Evolutionary conservation across 177 flowering plant genomes (phyloP), one percentile per base, ranked within the genome.

Genomic region (Vitis hybrid): DNA sequence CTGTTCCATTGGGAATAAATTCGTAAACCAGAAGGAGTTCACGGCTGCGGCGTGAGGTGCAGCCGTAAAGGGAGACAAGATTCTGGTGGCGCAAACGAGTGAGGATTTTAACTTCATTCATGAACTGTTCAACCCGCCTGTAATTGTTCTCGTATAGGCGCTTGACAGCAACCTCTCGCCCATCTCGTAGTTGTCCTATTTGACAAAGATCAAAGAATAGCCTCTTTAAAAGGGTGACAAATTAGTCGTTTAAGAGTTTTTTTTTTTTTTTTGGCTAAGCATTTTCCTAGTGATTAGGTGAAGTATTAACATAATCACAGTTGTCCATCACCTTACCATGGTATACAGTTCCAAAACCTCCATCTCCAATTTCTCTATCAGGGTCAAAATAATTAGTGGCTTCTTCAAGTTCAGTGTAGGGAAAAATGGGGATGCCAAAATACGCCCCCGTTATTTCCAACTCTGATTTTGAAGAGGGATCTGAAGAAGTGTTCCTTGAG

Each of bases 11-110:
- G 6, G 90, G 75, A 63, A 90, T 64, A 55, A 70, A 92, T 62
- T 92, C 95, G 50, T 92, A 92, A 3, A 92, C 95, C n/a, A 92
- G 91, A 46, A 92, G 88, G 64, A 92, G 92, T 68, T 89, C 91
- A 1, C 85, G 83, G 82, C 91, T 82, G 56, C 61, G 85, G 18
- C 80, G 83, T 13, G 93, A 90, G 12, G 97, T 88, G 80, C 97
- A 93, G 0, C 97, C 98, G 68, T 87, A 91, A 3, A 91, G 90
- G 40, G 91, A 21, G 14, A 91, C 97, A 14, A 93, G 90, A 71
- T 88, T 88, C 24, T 6, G 77, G 82, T 93, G 98, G 51, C 82
- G 85, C 59, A 90, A 32, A 13, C 82, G 70, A 2, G 89, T 84
- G 11, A 90, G 90, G 65, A 93, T 87, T 59, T 79, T 55, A 14